phyloP scores from a whole-genome alignment of 495 filamentous ascomycete species.

The Tirmania nivea region DNA sequence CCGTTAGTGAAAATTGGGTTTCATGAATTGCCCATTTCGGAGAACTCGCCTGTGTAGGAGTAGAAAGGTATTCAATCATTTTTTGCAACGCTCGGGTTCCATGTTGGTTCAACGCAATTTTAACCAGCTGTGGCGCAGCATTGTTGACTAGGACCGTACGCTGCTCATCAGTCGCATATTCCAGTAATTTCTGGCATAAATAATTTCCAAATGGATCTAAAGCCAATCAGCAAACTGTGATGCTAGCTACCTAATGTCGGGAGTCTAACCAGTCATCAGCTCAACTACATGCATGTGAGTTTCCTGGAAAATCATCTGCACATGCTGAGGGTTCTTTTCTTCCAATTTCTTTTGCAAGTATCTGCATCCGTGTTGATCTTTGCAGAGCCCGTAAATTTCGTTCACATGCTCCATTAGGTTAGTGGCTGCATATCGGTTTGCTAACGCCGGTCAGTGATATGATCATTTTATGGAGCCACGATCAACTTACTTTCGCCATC shows the following conservation, averaged over 20 bases:
- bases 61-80: conserved; percentile 94
- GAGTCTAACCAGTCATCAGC: conserved; percentile 63
- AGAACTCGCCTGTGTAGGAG: conserved; percentile 33
- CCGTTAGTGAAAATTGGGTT: background rate
- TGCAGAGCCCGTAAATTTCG: conserved; percentile 70
- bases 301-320: conserved; percentile 83
- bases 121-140: conserved; percentile 60
- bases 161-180: conserved; percentile 82
- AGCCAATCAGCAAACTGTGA: too few species aligned
- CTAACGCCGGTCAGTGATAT: conserved; percentile 18
- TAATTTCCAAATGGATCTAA: conserved; percentile 94
- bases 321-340: conserved; percentile 56
- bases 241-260: too few species aligned
- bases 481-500: conserved; percentile 36
- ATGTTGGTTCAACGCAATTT: conserved; percentile 88
- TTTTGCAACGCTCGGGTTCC: conserved; percentile 91
- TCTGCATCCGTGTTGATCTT: conserved; percentile 91
- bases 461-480: background rate
- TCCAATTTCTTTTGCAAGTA: conserved; percentile 95
- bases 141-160: conserved; percentile 81
- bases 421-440: conserved; percentile 52
- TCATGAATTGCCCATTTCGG: background rate
- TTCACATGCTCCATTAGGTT: conserved; percentile 57
- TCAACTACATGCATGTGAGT: conserved; percentile 80
- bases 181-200: conserved; percentile 87